phyloP scores from a whole-genome alignment of 176 grass and related monocot species.

The Triticum urartu region DNA sequence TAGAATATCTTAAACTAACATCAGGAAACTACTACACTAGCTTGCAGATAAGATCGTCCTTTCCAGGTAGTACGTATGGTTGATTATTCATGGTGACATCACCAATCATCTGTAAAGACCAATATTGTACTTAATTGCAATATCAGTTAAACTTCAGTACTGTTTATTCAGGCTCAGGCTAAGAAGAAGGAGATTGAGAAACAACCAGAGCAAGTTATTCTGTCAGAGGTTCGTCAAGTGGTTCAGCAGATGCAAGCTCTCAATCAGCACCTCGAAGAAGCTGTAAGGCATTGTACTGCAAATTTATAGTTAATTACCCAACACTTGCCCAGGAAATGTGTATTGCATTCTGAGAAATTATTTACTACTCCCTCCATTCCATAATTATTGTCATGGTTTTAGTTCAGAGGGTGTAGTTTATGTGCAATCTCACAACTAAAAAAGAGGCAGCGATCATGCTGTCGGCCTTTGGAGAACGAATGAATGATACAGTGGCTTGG shows the following conservation, averaged over 20 bases:
- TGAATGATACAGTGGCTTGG: not conserved
- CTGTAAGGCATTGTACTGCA: slow-evolving; percentile 53
- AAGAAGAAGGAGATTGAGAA: slow-evolving; percentile 52
- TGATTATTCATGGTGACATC: slow-evolving; percentile 8
- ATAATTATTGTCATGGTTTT: no score
- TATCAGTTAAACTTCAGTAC: not conserved
- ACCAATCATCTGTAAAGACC: not conserved
- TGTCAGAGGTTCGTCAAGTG: slow-evolving; percentile 83
- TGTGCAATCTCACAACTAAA: not conserved
- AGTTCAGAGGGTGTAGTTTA: not conserved
- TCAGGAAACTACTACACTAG: not conserved
- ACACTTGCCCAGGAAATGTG: slow-evolving; percentile 23
- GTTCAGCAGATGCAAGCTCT: slow-evolving; percentile 91
- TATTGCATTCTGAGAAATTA: not conserved
- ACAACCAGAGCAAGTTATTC: slow-evolving; percentile 69
- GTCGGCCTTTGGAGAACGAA: not conserved
- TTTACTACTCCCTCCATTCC: not conserved
- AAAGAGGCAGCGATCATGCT: not conserved
- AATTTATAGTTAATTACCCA: slow-evolving; percentile 1
- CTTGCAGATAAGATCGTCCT: not conserved
- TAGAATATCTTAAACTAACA: not conserved
- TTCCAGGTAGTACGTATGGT: not conserved
- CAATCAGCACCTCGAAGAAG: slow-evolving; percentile 82
- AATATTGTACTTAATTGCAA: not conserved
- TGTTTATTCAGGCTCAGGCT: slow-evolving; percentile 62